Evolutionary conservation across 371 early-diverging fungal genomes (phyloP).

Genomic region (Apophysomyces ossiformis): DNA sequence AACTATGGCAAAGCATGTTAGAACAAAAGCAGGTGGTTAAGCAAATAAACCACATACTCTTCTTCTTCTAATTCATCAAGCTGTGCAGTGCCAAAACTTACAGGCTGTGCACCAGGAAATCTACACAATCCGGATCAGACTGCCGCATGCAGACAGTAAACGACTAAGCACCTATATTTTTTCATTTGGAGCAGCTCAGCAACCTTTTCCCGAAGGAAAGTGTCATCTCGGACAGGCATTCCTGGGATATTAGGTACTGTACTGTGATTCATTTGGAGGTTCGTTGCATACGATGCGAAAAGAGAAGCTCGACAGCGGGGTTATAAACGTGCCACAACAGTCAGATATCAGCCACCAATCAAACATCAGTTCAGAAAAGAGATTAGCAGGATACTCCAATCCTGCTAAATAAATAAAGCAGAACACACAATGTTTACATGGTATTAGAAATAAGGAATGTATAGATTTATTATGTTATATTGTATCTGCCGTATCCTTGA

Average conservation of each 20-base stretch:
- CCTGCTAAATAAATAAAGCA: no score
- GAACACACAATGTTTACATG: no score
- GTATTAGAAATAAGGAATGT: no score
- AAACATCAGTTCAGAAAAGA: not conserved
- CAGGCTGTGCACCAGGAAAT: constrained; percentile 96
- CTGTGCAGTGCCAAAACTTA: constrained; percentile 79
- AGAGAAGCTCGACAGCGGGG: no score
- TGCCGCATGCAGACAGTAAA: constrained; percentile 13
- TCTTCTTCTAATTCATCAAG: constrained; percentile 76
- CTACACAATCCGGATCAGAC: constrained; percentile 19
- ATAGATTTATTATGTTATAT: no score
- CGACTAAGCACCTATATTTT: constrained; percentile 40
- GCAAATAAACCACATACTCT: constrained; percentile 54
- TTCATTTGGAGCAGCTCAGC: constrained; percentile 41
- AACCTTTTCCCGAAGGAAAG: constrained; percentile 37
- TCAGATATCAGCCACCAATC: not conserved
- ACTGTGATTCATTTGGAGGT: constrained; percentile 22
- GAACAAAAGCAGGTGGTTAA: not conserved
- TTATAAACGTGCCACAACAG: not conserved
- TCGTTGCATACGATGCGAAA: not conserved
- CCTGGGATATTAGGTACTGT: constrained; percentile 56
- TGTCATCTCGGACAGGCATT: constrained; percentile 38
- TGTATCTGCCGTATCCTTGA: no score
- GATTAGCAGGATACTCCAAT: no score
- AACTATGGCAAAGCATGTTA: constrained; percentile 51